These are phyloP conservation scores for Kwoniella dejecticola DNA, from an alignment of 768 basidiomycete genomes.

Conservation along the genomic window DNA sequence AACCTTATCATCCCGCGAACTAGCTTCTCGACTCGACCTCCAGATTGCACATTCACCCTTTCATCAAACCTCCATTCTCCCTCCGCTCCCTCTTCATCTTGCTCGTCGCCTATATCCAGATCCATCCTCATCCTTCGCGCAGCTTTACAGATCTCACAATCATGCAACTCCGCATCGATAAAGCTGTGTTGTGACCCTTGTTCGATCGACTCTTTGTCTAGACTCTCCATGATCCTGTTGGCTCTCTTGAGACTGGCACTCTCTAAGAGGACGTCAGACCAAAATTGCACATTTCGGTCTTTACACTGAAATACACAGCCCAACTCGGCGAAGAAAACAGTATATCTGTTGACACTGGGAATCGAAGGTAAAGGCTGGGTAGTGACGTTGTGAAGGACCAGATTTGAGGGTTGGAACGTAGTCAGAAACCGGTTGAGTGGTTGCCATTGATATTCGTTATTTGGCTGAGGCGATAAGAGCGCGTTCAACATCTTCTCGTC, in stretches of 20 bases:
- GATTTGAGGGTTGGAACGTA: background rate
- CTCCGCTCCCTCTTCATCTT: background rate
- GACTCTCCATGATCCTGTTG: background rate
- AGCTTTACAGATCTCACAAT: background rate
- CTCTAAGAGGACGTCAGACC: background rate
- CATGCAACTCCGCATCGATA: background rate
- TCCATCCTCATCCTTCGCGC: background rate
- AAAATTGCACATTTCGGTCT: background rate
- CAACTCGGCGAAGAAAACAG: background rate
- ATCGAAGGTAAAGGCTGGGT: background rate
- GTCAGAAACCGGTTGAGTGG: background rate
- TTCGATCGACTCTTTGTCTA: background rate
- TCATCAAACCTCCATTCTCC: background rate
- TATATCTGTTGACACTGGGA: background rate
- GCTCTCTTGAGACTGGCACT: background rate
- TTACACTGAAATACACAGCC: background rate
- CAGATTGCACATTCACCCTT: background rate
- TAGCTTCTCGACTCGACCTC: background rate
- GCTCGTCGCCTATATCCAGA: background rate
- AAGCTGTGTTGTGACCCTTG: background rate
- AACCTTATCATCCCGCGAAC: background rate
- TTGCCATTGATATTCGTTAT: background rate
- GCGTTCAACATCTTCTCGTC: no score
- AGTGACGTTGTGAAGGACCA: background rate
- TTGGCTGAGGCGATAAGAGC: background rate